A percentile compares a stretch with the other conserved stretches of the same genome.
phyloP scores from a whole-genome alignment of 208 protist species.

The Trypanosoma scelopori region DNA sequence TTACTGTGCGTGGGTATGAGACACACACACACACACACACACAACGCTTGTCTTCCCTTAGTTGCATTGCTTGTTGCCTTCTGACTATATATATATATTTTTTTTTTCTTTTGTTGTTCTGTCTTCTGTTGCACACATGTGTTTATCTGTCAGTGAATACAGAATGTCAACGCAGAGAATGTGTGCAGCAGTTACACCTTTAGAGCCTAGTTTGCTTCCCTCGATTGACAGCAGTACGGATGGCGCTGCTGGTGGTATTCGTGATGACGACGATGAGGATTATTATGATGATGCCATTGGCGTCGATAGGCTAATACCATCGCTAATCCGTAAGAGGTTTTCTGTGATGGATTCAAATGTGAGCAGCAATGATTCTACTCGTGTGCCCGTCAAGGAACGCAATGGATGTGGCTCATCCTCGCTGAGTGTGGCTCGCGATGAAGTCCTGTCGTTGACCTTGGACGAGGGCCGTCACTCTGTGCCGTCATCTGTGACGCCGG shows the following conservation, averaged over 20 bases:
- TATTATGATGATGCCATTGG: neutral
- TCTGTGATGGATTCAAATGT: slow-evolving; percentile 12
- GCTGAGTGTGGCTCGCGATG: neutral
- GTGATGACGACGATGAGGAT: neutral
- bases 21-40: too few species aligned
- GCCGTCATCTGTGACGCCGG: neutral
- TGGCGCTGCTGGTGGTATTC: neutral
- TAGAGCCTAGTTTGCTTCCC: neutral
- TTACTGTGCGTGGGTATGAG: too few species aligned
- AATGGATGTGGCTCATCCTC: neutral
- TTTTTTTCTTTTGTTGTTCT: neutral
- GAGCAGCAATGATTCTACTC: slow-evolving; percentile 1
- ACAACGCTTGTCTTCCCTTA: slow-evolving; percentile 3
- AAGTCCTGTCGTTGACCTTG: neutral
- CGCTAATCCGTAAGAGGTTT: slow-evolving; percentile 9
- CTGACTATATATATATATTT: too few species aligned
- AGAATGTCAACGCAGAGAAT: neutral
- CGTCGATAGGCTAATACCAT: neutral
- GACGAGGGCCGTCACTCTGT: neutral
- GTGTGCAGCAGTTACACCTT: neutral
- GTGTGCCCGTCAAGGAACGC: neutral
- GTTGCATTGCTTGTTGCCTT: too few species aligned
- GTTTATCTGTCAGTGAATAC: neutral
- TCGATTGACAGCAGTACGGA: neutral
- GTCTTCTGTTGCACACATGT: neutral